Percentiles rank a stretch among this genome's conserved stretches.
Evolutionary conservation across 257 asterid species (phyloP).

Genomic region (Lithospermum erythrorhizon): DNA sequence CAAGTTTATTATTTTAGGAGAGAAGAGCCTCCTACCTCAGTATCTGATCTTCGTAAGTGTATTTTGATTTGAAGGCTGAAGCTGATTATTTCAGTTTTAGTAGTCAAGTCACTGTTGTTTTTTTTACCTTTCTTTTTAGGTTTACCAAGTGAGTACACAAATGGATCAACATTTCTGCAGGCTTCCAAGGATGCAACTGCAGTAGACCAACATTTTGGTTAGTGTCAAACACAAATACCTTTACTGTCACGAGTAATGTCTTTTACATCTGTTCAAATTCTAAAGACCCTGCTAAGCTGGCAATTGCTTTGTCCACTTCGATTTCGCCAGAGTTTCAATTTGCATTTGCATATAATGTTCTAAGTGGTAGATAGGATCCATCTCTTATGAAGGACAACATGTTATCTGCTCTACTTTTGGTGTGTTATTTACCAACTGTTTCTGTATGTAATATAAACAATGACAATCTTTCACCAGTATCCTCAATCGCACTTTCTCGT

Average conservation of each 20-base stretch:
- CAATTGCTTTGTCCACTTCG: too few relatives aligned
- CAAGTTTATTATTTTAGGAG: slow-evolving; percentile 84
- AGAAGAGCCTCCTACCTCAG: slow-evolving; percentile 40
- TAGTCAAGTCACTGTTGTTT: slow-evolving; percentile 6
- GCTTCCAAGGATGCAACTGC: slow-evolving; percentile 33
- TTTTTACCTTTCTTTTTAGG: slow-evolving; percentile 20
- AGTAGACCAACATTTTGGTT: slow-evolving; percentile 44
- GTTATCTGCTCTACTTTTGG: too few relatives aligned
- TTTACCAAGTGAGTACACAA: slow-evolving; percentile 20
- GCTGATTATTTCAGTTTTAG: neutral
- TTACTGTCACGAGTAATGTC: neutral
- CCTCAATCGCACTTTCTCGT: too few relatives aligned
- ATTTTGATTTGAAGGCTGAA: slow-evolving; percentile 6
- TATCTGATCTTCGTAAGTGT: slow-evolving; percentile 28
- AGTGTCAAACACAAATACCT: slow-evolving; percentile 5
- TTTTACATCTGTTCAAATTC: too few relatives aligned
- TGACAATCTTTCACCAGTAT: too few relatives aligned
- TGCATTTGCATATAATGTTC: too few relatives aligned
- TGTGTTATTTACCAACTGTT: too few relatives aligned
- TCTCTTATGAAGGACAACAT: too few relatives aligned
- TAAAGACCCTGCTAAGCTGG: too few relatives aligned
- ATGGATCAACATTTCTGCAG: slow-evolving; percentile 27
- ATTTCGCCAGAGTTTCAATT: too few relatives aligned
- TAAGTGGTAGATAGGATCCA: too few relatives aligned
- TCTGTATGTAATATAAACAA: too few relatives aligned